Evolutionary conservation across 352 stramenopile genomes (phyloP).

Genomic region (Globisporangium emineosum): DNA sequence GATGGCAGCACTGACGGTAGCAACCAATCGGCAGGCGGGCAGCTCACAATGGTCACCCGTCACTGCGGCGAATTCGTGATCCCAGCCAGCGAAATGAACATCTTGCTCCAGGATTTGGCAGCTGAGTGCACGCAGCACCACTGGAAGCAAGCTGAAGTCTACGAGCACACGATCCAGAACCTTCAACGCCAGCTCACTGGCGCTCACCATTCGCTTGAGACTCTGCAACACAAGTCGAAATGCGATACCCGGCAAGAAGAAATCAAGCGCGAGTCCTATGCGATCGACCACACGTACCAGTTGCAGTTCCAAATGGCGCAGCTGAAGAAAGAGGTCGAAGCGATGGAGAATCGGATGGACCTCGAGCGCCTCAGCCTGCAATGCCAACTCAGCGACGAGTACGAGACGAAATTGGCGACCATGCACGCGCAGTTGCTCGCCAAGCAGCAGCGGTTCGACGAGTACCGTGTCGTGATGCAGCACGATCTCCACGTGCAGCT

Average conservation of each 20-base stretch:
- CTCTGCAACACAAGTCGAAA: neutral
- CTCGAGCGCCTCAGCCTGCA: slow-evolving; percentile 41
- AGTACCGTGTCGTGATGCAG: slow-evolving; percentile 56
- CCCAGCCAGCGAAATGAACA: slow-evolving; percentile 17
- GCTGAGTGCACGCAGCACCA: slow-evolving; percentile 6
- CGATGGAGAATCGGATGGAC: slow-evolving; percentile 26
- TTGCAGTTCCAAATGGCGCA: slow-evolving; percentile 41
- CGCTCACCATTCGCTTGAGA: slow-evolving; percentile 1
- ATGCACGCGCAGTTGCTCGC: slow-evolving; percentile 51
- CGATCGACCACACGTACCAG: slow-evolving; percentile 37
- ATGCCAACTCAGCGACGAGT: slow-evolving; percentile 45
- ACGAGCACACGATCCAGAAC: neutral
- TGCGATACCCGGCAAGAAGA: slow-evolving; percentile 24
- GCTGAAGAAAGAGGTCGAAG: slow-evolving; percentile 27
- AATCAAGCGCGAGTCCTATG: slow-evolving; percentile 40
- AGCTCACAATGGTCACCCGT: neutral
- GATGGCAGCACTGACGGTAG: neutral
- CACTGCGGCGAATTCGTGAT: slow-evolving; percentile 17
- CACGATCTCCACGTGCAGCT: slow-evolving; percentile 58
- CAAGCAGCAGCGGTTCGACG: slow-evolving; percentile 64
- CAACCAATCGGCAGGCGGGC: neutral
- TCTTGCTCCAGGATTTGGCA: slow-evolving; percentile 17
- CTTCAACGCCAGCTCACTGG: slow-evolving; percentile 3
- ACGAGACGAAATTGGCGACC: slow-evolving; percentile 50
- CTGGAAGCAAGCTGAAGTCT: neutral